A percentile compares a stretch with the other conserved stretches of the same genome.
Conservation (phyloP, 2,329 filamentous ascomycete species). For the Diaporthe amygdali region DNA sequence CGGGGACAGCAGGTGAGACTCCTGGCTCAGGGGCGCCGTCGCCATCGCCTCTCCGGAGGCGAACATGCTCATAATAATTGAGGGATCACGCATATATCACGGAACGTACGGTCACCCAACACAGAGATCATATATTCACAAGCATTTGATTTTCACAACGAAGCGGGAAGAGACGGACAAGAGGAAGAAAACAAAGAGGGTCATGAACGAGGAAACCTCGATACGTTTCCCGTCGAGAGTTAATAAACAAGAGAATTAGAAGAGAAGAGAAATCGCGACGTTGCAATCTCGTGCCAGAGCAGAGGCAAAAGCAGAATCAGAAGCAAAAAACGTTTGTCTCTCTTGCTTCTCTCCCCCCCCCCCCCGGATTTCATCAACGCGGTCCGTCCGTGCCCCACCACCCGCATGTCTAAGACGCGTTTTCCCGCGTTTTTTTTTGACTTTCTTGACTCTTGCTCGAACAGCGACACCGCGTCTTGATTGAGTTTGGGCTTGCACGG, state of each 20-base stretch:
- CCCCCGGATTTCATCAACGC: neutral
- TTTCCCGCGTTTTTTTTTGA: conserved; percentile 3
- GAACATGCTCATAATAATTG: neutral
- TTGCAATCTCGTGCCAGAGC: neutral
- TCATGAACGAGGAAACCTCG: neutral
- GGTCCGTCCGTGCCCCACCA: conserved; percentile 10
- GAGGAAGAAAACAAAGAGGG: neutral
- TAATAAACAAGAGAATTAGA: neutral
- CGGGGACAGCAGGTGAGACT: neutral
- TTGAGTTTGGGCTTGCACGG: neutral
- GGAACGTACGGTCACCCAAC: neutral
- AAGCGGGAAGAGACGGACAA: too few species aligned
- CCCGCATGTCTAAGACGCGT: conserved; percentile 10
- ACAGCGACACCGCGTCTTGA: conserved; percentile 8
- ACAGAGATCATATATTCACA: neutral
- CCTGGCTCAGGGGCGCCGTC: neutral
- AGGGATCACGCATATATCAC: neutral
- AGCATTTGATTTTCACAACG: neutral
- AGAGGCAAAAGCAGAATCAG: too few species aligned
- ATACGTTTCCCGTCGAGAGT: neutral
- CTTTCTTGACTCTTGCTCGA: neutral
- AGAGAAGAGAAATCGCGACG: neutral
- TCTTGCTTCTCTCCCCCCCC: neutral
- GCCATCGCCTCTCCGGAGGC: neutral
- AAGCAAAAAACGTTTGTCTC: neutral